Conservation (phyloP, 83 land plant species). For the Diphasiastrum complanatum region DNA sequence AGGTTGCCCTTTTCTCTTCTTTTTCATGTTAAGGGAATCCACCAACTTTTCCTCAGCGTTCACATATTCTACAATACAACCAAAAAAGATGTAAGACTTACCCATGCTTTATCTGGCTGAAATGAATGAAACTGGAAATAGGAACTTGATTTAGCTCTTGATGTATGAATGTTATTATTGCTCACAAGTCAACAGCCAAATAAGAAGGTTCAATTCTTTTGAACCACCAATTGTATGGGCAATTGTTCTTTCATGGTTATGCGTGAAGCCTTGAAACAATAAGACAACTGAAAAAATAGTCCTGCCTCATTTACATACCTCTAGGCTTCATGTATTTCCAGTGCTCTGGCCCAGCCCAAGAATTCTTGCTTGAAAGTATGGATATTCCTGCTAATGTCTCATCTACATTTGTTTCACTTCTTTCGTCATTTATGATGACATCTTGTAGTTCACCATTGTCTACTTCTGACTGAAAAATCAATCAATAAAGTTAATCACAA, state of each 20-base stretch:
- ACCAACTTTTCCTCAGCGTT: conserved; percentile 13
- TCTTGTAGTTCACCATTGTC: no score
- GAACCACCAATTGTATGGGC: background rate
- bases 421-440: no score
- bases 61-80: conserved; percentile 4
- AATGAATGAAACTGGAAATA: no score
- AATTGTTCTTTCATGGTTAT: background rate
- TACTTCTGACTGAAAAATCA: no score
- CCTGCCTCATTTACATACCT: conserved; percentile 32
- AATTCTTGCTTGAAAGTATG: no score
- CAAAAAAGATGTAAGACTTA: background rate
- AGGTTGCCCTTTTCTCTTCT: conserved; percentile 38
- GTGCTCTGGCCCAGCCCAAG: conserved; percentile 97
- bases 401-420: no score
- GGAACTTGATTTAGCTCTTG: no score
- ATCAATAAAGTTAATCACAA: no score
- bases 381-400: no score
- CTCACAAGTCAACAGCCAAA: background rate
- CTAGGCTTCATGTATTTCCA: conserved; percentile 77
- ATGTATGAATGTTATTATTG: no score
- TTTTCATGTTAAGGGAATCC: conserved; percentile 35
- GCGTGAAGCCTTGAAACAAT: background rate
- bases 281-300: conserved; percentile 1
- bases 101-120: background rate
- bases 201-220: background rate